A percentile compares a stretch with the other conserved stretches of the same genome.
Conservation (phyloP, 306 rosid genomes). For the Pyrus communis region DNA sequence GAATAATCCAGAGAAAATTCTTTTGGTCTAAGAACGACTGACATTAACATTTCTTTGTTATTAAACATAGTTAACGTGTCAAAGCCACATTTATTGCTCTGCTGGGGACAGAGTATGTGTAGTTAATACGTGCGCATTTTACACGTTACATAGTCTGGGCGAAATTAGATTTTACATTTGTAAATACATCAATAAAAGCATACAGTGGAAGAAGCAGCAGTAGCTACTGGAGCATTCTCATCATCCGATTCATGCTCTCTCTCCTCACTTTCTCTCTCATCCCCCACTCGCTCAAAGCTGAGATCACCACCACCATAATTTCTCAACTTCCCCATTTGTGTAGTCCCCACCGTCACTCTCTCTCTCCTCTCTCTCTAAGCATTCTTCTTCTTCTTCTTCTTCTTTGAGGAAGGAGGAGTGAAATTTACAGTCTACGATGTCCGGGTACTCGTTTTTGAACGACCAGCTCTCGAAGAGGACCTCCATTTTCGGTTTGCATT, state of each 20-base stretch:
- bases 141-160: neutral
- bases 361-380: neutral
- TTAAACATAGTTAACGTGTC: no score
- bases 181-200: neutral
- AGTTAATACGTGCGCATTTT: neutral
- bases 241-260: slow-evolving; percentile 5
- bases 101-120: neutral
- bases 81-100: neutral
- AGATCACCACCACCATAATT: neutral
- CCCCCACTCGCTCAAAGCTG: slow-evolving; percentile 19
- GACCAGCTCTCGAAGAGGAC: slow-evolving; percentile 50
- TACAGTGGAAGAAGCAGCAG: neutral
- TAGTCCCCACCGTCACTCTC: neutral
- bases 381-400: neutral
- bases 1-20: rapidly evolving
- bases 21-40: rapidly evolving
- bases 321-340: neutral
- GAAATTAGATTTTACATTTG: neutral
- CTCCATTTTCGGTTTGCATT: slow-evolving; percentile 46
- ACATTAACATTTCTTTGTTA: rapidly evolving
- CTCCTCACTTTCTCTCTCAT: neutral
- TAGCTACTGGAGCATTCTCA: slow-evolving; percentile 16
- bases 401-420: neutral
- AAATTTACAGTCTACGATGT: slow-evolving; percentile 18
- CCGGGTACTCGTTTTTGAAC: slow-evolving; percentile 41